These are phyloP conservation scores for Aspergillus transmontanensis DNA, from an alignment of 2,329 filamentous ascomycete genomes.

Conservation along the genomic window DNA sequence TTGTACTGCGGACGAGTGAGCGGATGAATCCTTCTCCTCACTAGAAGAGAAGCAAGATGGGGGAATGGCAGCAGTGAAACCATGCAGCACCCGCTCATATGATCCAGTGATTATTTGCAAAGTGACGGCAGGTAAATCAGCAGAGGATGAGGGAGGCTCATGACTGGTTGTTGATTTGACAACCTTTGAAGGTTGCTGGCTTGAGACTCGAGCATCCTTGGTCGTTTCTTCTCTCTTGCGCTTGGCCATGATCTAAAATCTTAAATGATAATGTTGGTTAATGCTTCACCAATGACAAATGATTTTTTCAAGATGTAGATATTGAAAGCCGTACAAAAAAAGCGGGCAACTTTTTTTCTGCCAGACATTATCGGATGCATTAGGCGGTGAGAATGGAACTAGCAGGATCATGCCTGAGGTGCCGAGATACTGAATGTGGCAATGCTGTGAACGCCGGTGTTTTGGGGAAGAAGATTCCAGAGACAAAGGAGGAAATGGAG, in stretches of 20 bases:
- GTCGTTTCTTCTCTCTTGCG: conserved; percentile 45
- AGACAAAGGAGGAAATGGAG: background rate
- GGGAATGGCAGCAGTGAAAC: conserved; percentile 75
- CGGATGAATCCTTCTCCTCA: conserved; percentile 27
- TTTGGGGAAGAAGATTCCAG: background rate
- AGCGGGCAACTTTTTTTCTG: conserved; percentile 30
- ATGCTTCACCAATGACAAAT: background rate
- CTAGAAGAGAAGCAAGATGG: conserved; percentile 28
- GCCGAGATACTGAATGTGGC: conserved; percentile 4
- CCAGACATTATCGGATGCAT: conserved; percentile 18
- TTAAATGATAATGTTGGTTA: background rate
- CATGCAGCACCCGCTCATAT: conserved; percentile 91
- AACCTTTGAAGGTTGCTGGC: conserved; percentile 33
- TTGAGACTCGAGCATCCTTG: conserved; percentile 28
- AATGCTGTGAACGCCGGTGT: background rate
- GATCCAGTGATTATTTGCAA: conserved; percentile 90
- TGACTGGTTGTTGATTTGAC: conserved; percentile 33
- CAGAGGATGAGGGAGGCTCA: conserved; percentile 19
- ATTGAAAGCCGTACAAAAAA: conserved; percentile 9
- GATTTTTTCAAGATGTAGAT: background rate
- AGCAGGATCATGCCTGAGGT: conserved; percentile 20
- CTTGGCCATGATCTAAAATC: conserved; percentile 41
- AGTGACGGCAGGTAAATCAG: conserved; percentile 50
- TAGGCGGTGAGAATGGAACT: conserved; percentile 14
- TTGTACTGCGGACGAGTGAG: conserved; percentile 49